Percentiles rank a stretch among this genome's conserved stretches.
phyloP scores from a whole-genome alignment of 768 basidiomycete genomes.

The Rhizopogon rudus region DNA sequence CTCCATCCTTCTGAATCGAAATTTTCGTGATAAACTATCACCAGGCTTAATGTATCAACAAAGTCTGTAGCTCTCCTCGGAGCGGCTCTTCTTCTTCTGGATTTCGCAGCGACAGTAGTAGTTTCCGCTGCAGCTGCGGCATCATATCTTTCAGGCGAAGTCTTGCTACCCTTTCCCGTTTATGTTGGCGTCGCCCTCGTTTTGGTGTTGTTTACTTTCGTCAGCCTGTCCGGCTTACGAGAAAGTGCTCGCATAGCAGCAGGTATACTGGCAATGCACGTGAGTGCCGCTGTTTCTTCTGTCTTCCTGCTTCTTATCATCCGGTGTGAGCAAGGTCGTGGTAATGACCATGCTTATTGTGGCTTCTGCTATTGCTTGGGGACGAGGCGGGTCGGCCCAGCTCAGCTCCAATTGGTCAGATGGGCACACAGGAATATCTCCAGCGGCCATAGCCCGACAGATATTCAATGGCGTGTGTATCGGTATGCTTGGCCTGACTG shows the following conservation, averaged over 20 bases:
- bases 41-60: slow-evolving; percentile 56
- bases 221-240: slow-evolving; percentile 54
- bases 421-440: slow-evolving; percentile 26
- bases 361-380: slow-evolving; percentile 48
- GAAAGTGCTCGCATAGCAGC: slow-evolving; percentile 62
- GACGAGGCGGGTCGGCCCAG: slow-evolving; percentile 38
- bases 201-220: slow-evolving; percentile 44
- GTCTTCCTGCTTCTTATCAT: neutral
- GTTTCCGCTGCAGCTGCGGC: slow-evolving; percentile 73
- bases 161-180: slow-evolving; percentile 49
- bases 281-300: slow-evolving; percentile 24
- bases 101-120: slow-evolving; percentile 63
- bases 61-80: slow-evolving; percentile 61
- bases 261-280: slow-evolving; percentile 54
- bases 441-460: slow-evolving; percentile 33
- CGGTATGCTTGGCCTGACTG: slow-evolving; percentile 68
- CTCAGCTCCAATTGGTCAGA: slow-evolving; percentile 52
- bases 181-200: slow-evolving; percentile 51
- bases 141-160: slow-evolving; percentile 62
- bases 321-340: slow-evolving; percentile 31
- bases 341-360: slow-evolving; percentile 56
- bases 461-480: slow-evolving; percentile 67
- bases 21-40: neutral
- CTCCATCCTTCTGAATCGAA: neutral
- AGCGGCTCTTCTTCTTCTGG: slow-evolving; percentile 63